phyloP scores from a whole-genome alignment of 1,139 yeast genomes.

The Candida frijolesensis region DNA sequence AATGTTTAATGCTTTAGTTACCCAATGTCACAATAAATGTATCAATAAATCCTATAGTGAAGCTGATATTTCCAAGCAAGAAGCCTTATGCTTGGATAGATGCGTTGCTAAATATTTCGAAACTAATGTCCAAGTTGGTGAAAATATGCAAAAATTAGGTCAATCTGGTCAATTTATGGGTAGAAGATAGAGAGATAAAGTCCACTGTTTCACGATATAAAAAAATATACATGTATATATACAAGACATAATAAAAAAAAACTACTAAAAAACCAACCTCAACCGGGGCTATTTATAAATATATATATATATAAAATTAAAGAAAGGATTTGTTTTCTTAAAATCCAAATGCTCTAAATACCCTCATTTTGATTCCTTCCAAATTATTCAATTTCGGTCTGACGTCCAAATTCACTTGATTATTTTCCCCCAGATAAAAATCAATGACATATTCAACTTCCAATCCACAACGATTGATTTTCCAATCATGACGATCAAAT shows the following conservation, averaged over 20 bases:
- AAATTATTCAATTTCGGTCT: conserved; percentile 82
- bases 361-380: conserved; percentile 78
- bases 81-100: conserved; percentile 91
- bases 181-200: conserved; percentile 30
- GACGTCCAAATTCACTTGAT: conserved; percentile 76
- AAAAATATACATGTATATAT: conserved; percentile 7
- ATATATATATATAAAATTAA: conserved; percentile 5
- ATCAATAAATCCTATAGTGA: conserved; percentile 67
- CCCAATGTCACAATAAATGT: conserved; percentile 90
- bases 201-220: no score
- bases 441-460: conserved; percentile 90
- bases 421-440: conserved; percentile 68
- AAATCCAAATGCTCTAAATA: conserved; percentile 59
- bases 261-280: background rate
- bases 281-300: background rate
- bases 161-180: conserved; percentile 57
- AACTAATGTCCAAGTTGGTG: conserved; percentile 95
- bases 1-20: conserved; percentile 86
- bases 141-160: conserved; percentile 78
- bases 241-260: conserved; percentile 2
- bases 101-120: conserved; percentile 97
- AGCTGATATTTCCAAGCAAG: conserved; percentile 80
- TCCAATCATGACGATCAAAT: conserved; percentile 97
- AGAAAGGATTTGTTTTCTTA: background rate
- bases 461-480: conserved; percentile 82